phyloP scores from a whole-genome alignment of 768 basidiomycete genomes.

The Rhizopogon vulgaris region DNA sequence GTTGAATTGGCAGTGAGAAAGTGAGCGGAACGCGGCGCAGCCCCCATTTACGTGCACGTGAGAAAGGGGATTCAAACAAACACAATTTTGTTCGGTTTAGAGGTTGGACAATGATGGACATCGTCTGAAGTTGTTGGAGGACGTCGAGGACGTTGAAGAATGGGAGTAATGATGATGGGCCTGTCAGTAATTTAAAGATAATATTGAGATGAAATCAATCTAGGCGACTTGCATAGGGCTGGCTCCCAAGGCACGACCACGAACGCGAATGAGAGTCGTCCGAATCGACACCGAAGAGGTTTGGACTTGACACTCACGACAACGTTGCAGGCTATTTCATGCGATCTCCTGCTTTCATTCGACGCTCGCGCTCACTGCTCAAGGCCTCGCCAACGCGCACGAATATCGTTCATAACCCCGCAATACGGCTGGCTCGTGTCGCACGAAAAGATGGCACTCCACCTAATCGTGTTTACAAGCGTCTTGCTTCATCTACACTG shows the following conservation, averaged over 20 bases:
- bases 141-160: no score
- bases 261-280: no score
- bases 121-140: no score
- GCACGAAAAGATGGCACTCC: slow-evolving; percentile 19
- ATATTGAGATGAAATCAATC: no score
- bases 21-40: background rate
- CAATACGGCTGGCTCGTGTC: slow-evolving; percentile 8
- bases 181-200: no score
- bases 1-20: background rate
- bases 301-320: no score
- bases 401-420: slow-evolving; percentile 22
- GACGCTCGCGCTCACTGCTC: slow-evolving; percentile 26
- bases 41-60: background rate
- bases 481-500: slow-evolving; percentile 4
- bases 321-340: slow-evolving; percentile 11
- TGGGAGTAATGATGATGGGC: no score
- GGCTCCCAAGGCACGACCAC: no score
- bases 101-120: no score
- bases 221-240: no score
- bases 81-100: no score
- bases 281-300: no score
- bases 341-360: slow-evolving; percentile 32
- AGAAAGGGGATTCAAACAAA: background rate
- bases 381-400: slow-evolving; percentile 18
- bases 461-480: slow-evolving; percentile 5